These are phyloP conservation scores for Nematocida displodere DNA, from an alignment of 371 early-diverging fungal species.

Conservation along the genomic window DNA sequence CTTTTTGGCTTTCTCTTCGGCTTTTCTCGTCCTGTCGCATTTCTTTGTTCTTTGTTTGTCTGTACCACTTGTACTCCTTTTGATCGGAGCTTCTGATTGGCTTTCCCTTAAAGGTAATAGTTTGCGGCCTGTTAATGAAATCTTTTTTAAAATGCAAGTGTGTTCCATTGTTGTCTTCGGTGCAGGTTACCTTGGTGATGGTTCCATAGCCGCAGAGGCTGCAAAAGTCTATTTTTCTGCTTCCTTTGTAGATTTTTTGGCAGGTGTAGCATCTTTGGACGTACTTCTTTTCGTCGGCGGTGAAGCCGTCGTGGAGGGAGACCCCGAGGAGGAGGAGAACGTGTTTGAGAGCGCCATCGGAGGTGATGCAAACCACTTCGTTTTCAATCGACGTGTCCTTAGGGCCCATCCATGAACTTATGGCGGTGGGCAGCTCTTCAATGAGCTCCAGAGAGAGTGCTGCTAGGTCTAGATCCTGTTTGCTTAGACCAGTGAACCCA, in stretches of 20 bases:
- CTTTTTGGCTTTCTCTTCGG: not conserved
- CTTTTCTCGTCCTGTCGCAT: not conserved
- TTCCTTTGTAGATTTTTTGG: slow-evolving; percentile 19
- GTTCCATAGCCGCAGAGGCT: slow-evolving; percentile 30
- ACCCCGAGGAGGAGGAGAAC: slow-evolving; percentile 23
- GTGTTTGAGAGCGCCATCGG: slow-evolving; percentile 8
- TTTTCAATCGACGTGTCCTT: not conserved
- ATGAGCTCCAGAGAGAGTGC: slow-evolving; percentile 60
- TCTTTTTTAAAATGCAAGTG: slow-evolving; percentile 26
- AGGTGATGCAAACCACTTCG: slow-evolving; percentile 20
- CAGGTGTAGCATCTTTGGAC: slow-evolving; percentile 50
- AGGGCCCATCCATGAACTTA: slow-evolving; percentile 24
- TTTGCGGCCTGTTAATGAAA: slow-evolving; percentile 15
- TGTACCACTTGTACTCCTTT: slow-evolving; percentile 50
- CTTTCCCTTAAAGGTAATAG: slow-evolving; percentile 22
- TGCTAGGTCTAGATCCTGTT: slow-evolving; percentile 57
- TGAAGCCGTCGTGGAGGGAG: slow-evolving; percentile 1
- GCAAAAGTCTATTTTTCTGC: slow-evolving; percentile 43
- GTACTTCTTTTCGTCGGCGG: slow-evolving; percentile 12
- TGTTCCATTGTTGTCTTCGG: slow-evolving; percentile 20
- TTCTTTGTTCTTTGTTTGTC: not conserved
- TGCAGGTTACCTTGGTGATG: slow-evolving; percentile 22
- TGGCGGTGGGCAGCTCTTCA: slow-evolving; percentile 31
- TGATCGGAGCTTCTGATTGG: slow-evolving; percentile 31
- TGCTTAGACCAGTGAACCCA: slow-evolving; percentile 44